Conservation (phyloP, 768 basidiomycete genomes). For the Naganishia vishniacii region DNA sequence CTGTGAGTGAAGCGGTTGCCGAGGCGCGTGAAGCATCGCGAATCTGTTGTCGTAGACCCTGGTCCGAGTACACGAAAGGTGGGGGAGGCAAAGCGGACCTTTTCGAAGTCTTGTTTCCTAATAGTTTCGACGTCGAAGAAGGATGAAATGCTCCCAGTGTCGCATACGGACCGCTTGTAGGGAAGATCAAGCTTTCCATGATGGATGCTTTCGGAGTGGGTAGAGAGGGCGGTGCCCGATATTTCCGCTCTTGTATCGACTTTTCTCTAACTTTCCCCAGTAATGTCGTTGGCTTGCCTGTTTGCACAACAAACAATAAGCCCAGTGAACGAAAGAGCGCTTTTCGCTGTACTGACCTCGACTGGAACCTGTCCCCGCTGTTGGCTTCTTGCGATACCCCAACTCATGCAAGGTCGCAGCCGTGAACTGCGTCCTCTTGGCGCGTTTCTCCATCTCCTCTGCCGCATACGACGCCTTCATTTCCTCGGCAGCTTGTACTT, state of each 20-base stretch:
- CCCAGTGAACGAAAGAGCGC: background rate
- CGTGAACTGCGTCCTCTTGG: background rate
- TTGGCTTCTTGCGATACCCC: constrained; percentile 6
- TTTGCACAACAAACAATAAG: too few relatives aligned
- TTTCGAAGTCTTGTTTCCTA: background rate
- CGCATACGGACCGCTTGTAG: constrained; percentile 10
- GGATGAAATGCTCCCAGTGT: constrained; percentile 11
- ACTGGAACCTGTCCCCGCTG: background rate
- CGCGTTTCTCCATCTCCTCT: constrained; percentile 19
- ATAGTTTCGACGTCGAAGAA: background rate
- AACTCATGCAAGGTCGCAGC: constrained; percentile 1
- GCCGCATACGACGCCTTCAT: constrained; percentile 22
- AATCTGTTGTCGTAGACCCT: background rate
- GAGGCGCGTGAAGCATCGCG: background rate
- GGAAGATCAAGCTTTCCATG: constrained; percentile 1
- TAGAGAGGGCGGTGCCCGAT: constrained; percentile 7
- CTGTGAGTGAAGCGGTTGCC: background rate
- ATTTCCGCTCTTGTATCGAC: constrained; percentile 14
- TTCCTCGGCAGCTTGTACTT: constrained; percentile 20
- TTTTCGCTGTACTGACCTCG: background rate
- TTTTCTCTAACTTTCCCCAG: constrained; percentile 24
- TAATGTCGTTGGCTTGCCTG: background rate
- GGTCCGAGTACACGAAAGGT: background rate
- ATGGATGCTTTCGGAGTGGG: background rate
- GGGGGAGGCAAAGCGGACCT: background rate